These are phyloP conservation scores for Asclepias syriaca DNA, from an alignment of 257 asterid genomes.

Conservation along the genomic window DNA sequence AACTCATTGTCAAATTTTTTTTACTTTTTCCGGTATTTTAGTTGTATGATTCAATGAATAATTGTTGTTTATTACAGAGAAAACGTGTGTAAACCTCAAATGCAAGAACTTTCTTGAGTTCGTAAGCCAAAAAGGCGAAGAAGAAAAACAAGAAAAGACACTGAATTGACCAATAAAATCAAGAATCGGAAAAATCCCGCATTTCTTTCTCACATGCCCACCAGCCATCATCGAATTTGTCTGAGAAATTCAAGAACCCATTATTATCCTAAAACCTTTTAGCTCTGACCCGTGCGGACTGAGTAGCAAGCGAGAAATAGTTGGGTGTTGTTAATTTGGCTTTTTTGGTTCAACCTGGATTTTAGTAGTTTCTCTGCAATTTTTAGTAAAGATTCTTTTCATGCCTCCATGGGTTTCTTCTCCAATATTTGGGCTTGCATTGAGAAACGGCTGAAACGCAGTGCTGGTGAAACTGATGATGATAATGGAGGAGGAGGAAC, in stretches of 20 bases:
- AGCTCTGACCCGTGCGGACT: background rate
- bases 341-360: background rate
- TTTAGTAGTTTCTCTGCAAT: background rate
- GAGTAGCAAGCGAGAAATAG: background rate
- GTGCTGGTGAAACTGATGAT: slow-evolving; percentile 8
- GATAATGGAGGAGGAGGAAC: slow-evolving; percentile 36
- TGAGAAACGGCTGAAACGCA: slow-evolving; percentile 23
- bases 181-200: background rate
- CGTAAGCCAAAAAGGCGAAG: background rate
- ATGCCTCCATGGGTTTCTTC: slow-evolving; percentile 44
- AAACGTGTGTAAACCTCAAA: background rate
- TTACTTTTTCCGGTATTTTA: no score
- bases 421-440: slow-evolving; percentile 43
- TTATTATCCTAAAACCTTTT: background rate
- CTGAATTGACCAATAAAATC: background rate
- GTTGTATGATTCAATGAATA: background rate
- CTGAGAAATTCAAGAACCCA: background rate
- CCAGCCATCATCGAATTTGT: background rate
- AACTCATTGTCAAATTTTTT: background rate
- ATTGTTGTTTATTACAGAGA: no score
- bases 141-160: background rate
- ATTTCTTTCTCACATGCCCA: background rate
- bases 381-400: slow-evolving; percentile 12
- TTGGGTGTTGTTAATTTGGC: background rate
- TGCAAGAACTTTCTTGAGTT: background rate